A percentile compares a stretch with the other conserved stretches of the same genome.
Evolutionary conservation across 192 early-diverging fungal species (phyloP).

Genomic region (Mortierella antarctica): DNA sequence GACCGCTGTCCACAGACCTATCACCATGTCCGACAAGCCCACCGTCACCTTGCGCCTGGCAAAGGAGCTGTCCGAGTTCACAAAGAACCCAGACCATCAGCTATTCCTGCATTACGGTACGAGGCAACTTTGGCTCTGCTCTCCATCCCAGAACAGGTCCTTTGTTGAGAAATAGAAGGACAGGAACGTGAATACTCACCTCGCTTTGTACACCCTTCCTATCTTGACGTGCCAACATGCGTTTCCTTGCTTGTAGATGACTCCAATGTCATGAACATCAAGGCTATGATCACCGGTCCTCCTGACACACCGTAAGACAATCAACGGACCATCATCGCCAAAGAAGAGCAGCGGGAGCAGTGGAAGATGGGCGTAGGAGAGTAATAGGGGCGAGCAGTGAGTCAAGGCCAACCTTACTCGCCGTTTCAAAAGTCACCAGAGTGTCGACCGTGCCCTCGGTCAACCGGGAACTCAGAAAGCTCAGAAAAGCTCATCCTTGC

Average conservation of each 20-base stretch:
- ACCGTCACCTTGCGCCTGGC: constrained; percentile 46
- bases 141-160: background rate
- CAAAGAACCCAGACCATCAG: constrained; percentile 53
- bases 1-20: background rate
- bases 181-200: too few relatives aligned
- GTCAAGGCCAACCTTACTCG: background rate
- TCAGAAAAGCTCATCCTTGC: too few relatives aligned
- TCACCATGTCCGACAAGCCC: constrained; percentile 30
- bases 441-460: too few relatives aligned
- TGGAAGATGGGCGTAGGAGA: background rate
- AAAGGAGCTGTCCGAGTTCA: constrained; percentile 49
- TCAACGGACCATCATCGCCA: background rate
- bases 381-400: background rate
- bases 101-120: constrained; percentile 47
- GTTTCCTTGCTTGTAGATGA: constrained; percentile 47
- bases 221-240: background rate
- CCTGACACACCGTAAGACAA: constrained; percentile 65
- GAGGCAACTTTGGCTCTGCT: background rate
- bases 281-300: constrained; percentile 71
- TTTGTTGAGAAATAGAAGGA: background rate
- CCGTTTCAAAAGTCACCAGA: background rate
- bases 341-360: background rate
- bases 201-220: too few relatives aligned
- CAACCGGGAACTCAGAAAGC: too few relatives aligned
- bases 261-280: constrained; percentile 69